phyloP scores from a whole-genome alignment of 441 rosid genomes.

The Heliophila coronopifolia region DNA sequence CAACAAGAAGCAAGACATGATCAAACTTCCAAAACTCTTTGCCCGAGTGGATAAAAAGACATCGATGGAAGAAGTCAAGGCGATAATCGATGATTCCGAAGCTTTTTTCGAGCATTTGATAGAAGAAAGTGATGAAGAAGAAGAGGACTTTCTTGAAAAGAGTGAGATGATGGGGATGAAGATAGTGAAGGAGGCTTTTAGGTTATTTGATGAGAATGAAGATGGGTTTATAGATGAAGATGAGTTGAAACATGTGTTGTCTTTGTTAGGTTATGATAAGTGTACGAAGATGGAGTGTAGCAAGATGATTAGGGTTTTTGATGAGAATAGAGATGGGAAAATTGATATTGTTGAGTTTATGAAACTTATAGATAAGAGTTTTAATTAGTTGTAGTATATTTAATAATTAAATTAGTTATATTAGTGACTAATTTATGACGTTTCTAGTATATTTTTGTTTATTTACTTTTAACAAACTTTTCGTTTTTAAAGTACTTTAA shows the following conservation, averaged over 20 bases:
- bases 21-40: neutral
- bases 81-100: slow-evolving; percentile 28
- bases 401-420: neutral
- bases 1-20: slow-evolving; percentile 1
- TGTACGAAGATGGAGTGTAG: slow-evolving; percentile 40
- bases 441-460: neutral
- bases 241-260: slow-evolving; percentile 44
- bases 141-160: slow-evolving; percentile 38
- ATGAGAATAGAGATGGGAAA: slow-evolving; percentile 48
- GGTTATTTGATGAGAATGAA: slow-evolving; percentile 48
- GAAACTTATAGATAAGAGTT: slow-evolving; percentile 37
- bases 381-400: slow-evolving; percentile 13
- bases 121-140: slow-evolving; percentile 32
- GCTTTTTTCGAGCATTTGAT: slow-evolving; percentile 24
- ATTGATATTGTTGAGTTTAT: slow-evolving; percentile 56
- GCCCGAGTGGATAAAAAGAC: slow-evolving; percentile 8
- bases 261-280: slow-evolving; percentile 30
- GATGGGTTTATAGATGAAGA: slow-evolving; percentile 60
- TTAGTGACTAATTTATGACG: slow-evolving; percentile 6
- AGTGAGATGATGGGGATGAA: slow-evolving; percentile 37
- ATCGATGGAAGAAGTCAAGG: slow-evolving; percentile 35
- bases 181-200: slow-evolving; percentile 46
- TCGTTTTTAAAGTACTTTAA: too few species aligned
- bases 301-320: slow-evolving; percentile 53
- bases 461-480: too few species aligned